A percentile compares a stretch with the other conserved stretches of the same genome.
Evolutionary conservation across 495 filamentous ascomycete species (phyloP).

Genomic region (Xylaria flabelliformis): DNA sequence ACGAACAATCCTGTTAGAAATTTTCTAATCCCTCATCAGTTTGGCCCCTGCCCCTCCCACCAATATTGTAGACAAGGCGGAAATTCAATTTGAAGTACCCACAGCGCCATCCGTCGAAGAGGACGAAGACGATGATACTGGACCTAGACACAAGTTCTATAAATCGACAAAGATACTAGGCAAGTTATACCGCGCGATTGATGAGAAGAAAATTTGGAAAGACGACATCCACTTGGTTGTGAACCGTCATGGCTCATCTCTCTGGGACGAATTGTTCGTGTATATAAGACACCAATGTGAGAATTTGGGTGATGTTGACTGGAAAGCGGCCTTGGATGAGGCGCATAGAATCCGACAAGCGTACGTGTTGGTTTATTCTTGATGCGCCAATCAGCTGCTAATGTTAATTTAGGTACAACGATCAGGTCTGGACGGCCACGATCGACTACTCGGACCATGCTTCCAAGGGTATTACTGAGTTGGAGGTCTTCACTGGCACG

Average conservation of each 20-base stretch:
- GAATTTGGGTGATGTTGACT: constrained; percentile 34
- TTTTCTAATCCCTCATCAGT: constrained; percentile 33
- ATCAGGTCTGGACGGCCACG: constrained; percentile 63
- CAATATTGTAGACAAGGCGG: constrained; percentile 53
- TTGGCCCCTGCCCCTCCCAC: constrained; percentile 70
- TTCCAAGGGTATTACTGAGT: constrained; percentile 64
- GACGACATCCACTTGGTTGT: constrained; percentile 54
- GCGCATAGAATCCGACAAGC: constrained; percentile 61
- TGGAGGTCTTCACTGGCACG: constrained; percentile 77
- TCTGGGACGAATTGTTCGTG: constrained; percentile 55
- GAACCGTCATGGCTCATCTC: constrained; percentile 27
- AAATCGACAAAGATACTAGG: constrained; percentile 73
- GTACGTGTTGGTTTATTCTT: constrained; percentile 46
- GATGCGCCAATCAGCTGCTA: not conserved
- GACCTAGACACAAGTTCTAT: constrained; percentile 64
- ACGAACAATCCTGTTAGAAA: not conserved
- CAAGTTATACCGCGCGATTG: constrained; percentile 72
- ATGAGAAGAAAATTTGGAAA: constrained; percentile 72
- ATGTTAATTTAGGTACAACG: constrained; percentile 66
- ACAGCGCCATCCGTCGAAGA: constrained; percentile 44
- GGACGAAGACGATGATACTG: constrained; percentile 62
- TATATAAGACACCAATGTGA: constrained; percentile 47
- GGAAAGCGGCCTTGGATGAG: constrained; percentile 46
- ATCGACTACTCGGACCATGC: constrained; percentile 64
- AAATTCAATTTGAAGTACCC: constrained; percentile 52